Evolutionary conservation across 2,329 filamentous ascomycete species (phyloP), one percentile per base, ranked within the genome.

Genomic region (Dendryphion nanum): DNA sequence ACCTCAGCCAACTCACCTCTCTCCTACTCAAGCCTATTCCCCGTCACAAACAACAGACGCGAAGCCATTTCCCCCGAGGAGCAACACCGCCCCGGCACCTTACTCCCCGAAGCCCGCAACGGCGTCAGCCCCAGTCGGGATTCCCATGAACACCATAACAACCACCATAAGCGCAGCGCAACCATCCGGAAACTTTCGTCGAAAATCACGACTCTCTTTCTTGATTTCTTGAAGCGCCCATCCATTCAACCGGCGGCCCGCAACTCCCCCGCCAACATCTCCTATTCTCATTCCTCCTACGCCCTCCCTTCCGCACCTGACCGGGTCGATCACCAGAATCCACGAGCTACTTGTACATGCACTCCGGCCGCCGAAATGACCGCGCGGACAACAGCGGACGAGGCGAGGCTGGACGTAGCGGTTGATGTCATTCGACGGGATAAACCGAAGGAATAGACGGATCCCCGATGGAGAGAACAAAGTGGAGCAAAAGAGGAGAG

Each of bases 21-120:
- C 41, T 10, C 41, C 23, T n/a, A 51, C 48, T 3, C 35, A 48
- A 19, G 48, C 48, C 4, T 40, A 37, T 10, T 48, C 48, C 23
- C 35, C 41, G 14, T 47, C 43, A 4, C 48, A 45, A 51, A 23
- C 48, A 43, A 8, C 38, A 45, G 13, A 44, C 23, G 10, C 23
- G 10, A 26, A 26, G n/a, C 23, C 23, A 10, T 26, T 26, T n/a
- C 10, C 23, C 10, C 10, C 23, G n/a, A 20, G 44, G n/a, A 18
- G 46, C 14, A 49, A 51, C 18, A 51, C 48, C 3, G 42, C 44
- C n/a, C 46, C 46, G 1, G 39, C 48, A 5, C 42, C 47, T 13
- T 44, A 38, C 35, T 12, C 32, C 20, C 16, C 16, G 13, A 20
- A 19, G 12, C 28, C 12, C 10, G 18, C 16, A 31, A 14, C 28